Base-by-base conservation (phyloP, 352 stramenopile species). In the Plasmopara muralis region DNA sequence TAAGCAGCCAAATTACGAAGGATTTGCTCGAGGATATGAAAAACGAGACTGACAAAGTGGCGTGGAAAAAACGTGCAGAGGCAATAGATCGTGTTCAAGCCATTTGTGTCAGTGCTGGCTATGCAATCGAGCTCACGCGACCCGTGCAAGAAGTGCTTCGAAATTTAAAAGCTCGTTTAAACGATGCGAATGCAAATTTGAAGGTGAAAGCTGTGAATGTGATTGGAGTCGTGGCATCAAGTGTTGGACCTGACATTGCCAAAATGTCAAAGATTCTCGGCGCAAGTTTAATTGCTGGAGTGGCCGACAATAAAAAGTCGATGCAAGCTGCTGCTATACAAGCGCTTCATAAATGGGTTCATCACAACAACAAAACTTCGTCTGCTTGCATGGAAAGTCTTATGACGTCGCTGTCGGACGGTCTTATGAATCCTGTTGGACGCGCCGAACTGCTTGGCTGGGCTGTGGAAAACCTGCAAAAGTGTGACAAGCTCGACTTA, bases 261-360 rank as follows among this genome's bases (percentile, higher is more conserved):
- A 91, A 90, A 52, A 76, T 93, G 74, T 87, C 82, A 5, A 95
- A 95, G 53, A 59, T 87, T 31, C 64, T 93, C 12, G 83, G 81
- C 13, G 56, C 69, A 10, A 88, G 53, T 50, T 54, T 95, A 13
- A 68, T 93, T 28, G 61, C 70, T 25, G 83, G 85, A 9, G 81
- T 93, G 30, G 68, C 69, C 4, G 85, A 95, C 61, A 95, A 95
- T 67, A 95, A 95, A 61, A 95, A 95, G 57, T 75, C 73, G 14
- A 93, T 95, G 85, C 83, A 92, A 60, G 42, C 66, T 16, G 85
- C 83, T 16, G 75, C 77, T 2, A 55, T 95, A 9, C 81, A 93
- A 37, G 72, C 83, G 20, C 58, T 95, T 28, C 72, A 92, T 51
- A 89, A 85, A 50, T 95, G 85, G 85, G 83, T 95, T 25, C 70